phyloP scores from a whole-genome alignment of 208 protist genomes.

The Leishmania arabica region DNA sequence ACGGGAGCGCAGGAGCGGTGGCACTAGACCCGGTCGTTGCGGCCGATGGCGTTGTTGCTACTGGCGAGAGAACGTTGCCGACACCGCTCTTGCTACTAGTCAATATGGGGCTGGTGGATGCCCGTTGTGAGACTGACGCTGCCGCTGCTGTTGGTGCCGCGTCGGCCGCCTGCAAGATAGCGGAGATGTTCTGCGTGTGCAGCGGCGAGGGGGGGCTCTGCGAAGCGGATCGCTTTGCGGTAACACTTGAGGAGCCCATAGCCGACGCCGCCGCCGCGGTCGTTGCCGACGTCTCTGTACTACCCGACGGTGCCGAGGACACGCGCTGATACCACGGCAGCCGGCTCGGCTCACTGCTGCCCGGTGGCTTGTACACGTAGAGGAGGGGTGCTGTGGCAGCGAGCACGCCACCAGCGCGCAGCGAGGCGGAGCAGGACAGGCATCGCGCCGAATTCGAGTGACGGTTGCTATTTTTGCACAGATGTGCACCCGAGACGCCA shows the following conservation, averaged over 20 bases:
- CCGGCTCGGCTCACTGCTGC: constrained; percentile 38
- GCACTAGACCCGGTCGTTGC: neutral
- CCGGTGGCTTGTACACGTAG: constrained; percentile 66
- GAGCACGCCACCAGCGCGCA: constrained; percentile 4
- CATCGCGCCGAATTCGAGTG: neutral
- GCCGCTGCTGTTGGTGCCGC: neutral
- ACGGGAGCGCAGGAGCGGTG: neutral
- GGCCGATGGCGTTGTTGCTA: constrained; percentile 1
- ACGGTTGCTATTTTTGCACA: neutral
- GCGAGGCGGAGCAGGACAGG: neutral
- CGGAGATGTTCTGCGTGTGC: constrained; percentile 18
- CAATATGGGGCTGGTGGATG: neutral
- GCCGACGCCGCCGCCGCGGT: neutral
- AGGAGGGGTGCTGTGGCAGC: neutral
- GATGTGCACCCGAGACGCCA: neutral
- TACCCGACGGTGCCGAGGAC: neutral
- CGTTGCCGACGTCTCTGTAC: neutral
- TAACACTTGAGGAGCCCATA: neutral
- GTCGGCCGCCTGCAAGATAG: constrained; percentile 10
- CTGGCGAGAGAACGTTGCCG: neutral
- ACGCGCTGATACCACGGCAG: constrained; percentile 61
- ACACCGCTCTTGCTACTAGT: constrained; percentile 11
- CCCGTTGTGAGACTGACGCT: neutral
- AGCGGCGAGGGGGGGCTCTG: constrained; percentile 1
- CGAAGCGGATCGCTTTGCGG: neutral